Conservation (phyloP, 2,329 filamentous ascomycete species). For the Passalora sequoiae region DNA sequence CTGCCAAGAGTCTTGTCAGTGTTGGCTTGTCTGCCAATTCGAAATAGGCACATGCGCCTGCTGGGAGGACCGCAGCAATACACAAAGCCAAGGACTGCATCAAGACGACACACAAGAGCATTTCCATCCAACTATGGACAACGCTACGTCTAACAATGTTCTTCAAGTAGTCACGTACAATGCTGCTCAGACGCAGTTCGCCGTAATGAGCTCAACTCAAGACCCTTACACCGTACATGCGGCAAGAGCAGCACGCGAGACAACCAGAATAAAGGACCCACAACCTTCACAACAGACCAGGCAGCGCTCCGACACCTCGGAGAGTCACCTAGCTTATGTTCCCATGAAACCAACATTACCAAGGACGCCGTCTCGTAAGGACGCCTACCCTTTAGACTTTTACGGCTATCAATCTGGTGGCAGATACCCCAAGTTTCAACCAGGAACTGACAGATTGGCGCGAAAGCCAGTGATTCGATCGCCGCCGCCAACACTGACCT, state of each 20-base stretch:
- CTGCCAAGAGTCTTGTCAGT: conserved; percentile 1
- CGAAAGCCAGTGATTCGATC: conserved; percentile 12
- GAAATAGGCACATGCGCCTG: conserved; percentile 3
- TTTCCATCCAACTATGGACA: no score
- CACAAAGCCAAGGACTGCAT: no score
- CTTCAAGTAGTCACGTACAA: no score
- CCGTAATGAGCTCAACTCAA: no score
- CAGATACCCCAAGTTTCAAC: conserved; percentile 16
- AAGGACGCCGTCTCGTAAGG: conserved; percentile 15
- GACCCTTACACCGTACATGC: no score
- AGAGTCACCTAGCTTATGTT: conserved; percentile 17
- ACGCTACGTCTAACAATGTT: no score
- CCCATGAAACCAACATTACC: conserved; percentile 6
- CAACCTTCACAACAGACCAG: background rate
- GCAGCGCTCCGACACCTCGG: conserved; percentile 3
- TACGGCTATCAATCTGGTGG: conserved; percentile 19
- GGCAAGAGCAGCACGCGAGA: background rate
- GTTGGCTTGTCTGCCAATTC: conserved; percentile 5
- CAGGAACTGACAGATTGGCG: background rate
- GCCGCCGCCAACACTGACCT: background rate
- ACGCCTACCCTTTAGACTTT: conserved; percentile 20
- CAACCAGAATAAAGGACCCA: background rate
- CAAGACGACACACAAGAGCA: no score
- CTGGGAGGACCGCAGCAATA: no score
- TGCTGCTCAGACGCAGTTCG: background rate